Percentiles rank a stretch among this genome's conserved stretches.
These are phyloP conservation scores for Aspergillus ustus DNA, from an alignment of 2,329 filamentous ascomycete species.

Conservation along the genomic window DNA sequence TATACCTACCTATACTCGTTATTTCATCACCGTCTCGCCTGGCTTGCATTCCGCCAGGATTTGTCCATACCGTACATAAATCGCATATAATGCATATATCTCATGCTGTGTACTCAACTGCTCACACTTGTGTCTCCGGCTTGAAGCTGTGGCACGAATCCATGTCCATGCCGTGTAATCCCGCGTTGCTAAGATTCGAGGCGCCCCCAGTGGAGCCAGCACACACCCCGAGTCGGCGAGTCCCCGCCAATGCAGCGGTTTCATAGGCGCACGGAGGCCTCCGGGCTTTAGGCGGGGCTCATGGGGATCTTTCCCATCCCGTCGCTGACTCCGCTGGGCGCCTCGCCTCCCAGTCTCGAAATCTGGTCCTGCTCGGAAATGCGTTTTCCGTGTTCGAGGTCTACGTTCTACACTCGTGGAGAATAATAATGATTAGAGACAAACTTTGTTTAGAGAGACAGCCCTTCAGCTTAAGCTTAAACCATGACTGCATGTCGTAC, in stretches of 20 bases:
- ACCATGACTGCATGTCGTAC: too few relatives aligned
- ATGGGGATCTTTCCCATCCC: not conserved
- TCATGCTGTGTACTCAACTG: not conserved
- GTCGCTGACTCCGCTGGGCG: not conserved
- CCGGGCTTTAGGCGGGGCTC: not conserved
- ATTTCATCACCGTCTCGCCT: not conserved
- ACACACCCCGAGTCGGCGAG: not conserved
- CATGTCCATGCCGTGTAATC: not conserved
- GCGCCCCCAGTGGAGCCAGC: not conserved
- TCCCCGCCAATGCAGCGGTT: not conserved
- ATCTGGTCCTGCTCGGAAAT: too few relatives aligned
- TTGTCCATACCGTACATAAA: not conserved
- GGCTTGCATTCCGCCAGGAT: not conserved
- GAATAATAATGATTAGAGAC: too few relatives aligned
- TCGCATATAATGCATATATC: not conserved
- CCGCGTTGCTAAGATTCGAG: not conserved
- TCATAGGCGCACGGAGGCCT: not conserved
- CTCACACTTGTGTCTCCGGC: not conserved
- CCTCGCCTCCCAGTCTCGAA: too few relatives aligned
- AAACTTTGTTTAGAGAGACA: too few relatives aligned
- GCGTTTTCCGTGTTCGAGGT: not conserved
- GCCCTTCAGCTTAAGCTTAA: too few relatives aligned
- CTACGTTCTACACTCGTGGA: too few relatives aligned
- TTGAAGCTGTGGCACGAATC: not conserved
- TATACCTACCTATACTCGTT: not conserved